Base-by-base conservation (phyloP, 306 rosid species). In the Prosopis cineraria region DNA sequence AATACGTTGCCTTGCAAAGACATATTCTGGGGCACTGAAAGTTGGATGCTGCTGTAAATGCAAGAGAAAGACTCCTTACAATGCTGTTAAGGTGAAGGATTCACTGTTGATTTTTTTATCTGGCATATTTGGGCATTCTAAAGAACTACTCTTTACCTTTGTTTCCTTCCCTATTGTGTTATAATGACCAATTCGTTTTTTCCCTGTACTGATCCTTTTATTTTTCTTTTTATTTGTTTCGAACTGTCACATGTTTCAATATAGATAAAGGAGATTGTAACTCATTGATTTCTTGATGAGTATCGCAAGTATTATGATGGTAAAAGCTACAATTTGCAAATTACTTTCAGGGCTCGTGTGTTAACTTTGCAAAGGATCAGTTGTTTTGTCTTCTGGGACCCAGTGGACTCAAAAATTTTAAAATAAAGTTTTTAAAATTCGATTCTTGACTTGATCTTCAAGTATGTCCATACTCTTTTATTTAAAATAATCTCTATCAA, bases 311-410 rank as follows among this genome's bases (percentile, higher is more conserved):
- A 40, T 25, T 34, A 44, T 69, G 53, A 74, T 70, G 31, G 55
- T 68, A 70, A 73, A 20, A 8, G 77, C 41, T 75, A 67, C 43
- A 68, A 50, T 60, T 75, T 69, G 77, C 76, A 67, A 79, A 76
- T 70, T 70, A 48, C 24, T 72, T 83, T 80, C 95, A 94, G 98
- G 97, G 89, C 25, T 55, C 92, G 50, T 92, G 97, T 97, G 84
- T 94, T 87, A 94, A 86, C 81, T 83, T 94, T 52, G 87, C 85
- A 34, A 92, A 87, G 84, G 93, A 89, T 89, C 97, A 92, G 82
- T 84, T 94, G 52, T 90, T 89, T 85, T 94, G 98, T 87, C 91
- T 94, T 37, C 90, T 94, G 67, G 98, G 98, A 73, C 94, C 98
- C 36, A 92, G 90, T 20, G 97, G 98, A 68, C n/a, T n/a, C n/a